A percentile compares a stretch with the other conserved stretches of the same genome.
These are phyloP conservation scores for Fermentozyma sake DNA, from an alignment of 1,139 yeast genomes.

Conservation along the genomic window DNA sequence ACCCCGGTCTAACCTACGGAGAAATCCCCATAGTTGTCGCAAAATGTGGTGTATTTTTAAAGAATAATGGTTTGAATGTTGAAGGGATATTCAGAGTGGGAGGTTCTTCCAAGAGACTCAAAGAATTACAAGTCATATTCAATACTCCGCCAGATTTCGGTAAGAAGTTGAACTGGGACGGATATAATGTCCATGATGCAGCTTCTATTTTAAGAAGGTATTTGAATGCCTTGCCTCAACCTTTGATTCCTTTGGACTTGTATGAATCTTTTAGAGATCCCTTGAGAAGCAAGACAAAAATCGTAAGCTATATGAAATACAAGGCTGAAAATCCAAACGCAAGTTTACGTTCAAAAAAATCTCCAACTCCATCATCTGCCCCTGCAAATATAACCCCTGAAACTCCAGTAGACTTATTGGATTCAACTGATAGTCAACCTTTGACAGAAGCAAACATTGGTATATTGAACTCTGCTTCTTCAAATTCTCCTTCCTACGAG, in stretches of 20 bases:
- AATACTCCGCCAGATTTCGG: slow-evolving; percentile 90
- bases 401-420: slow-evolving; percentile 7
- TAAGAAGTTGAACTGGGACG: slow-evolving; percentile 82
- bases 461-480: slow-evolving; percentile 15
- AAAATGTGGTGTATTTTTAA: slow-evolving; percentile 83
- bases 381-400: slow-evolving; percentile 3
- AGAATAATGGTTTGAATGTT: slow-evolving; percentile 67
- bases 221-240: slow-evolving; percentile 86
- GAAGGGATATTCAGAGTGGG: slow-evolving; percentile 94
- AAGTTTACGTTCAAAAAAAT: not conserved
- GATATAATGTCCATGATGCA: slow-evolving; percentile 96
- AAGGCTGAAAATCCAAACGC: slow-evolving; percentile 39
- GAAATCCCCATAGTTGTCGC: slow-evolving; percentile 89
- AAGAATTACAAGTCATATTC: slow-evolving; percentile 78
- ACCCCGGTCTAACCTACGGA: slow-evolving; percentile 65
- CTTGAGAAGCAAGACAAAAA: slow-evolving; percentile 53
- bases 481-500: slow-evolving; percentile 6
- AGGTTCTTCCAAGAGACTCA: slow-evolving; percentile 85
- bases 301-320: slow-evolving; percentile 58
- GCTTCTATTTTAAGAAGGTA: slow-evolving; percentile 85
- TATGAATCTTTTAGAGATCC: slow-evolving; percentile 84
- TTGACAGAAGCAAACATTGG: slow-evolving; percentile 31
- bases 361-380: too few species aligned
- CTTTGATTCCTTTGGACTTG: slow-evolving; percentile 73
- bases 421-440: slow-evolving; percentile 20